Conservation (phyloP, 768 basidiomycete genomes). For the Candolleomyces aberdarensis region DNA sequence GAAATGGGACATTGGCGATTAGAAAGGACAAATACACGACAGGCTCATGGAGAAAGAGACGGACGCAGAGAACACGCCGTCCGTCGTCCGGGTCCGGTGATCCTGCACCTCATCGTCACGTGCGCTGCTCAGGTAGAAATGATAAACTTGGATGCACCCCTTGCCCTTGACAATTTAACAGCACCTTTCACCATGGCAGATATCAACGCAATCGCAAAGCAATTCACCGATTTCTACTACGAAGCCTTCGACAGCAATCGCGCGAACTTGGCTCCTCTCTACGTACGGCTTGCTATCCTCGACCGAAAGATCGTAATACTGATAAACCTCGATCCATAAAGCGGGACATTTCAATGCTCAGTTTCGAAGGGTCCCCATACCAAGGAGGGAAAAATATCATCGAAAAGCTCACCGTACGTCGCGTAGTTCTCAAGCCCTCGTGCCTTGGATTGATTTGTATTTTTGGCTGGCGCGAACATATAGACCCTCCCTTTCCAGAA, state of each 20-base stretch:
- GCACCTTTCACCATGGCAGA: constrained; percentile 45
- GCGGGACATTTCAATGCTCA: constrained; percentile 82
- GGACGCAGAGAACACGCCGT: too few species aligned
- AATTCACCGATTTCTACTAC: constrained; percentile 87
- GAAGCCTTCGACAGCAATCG: constrained; percentile 68
- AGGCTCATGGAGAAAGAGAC: not conserved
- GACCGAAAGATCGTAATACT: not conserved
- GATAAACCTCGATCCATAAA: constrained; percentile 27
- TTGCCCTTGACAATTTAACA: not conserved
- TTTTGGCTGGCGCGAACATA: too few species aligned
- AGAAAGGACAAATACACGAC: not conserved
- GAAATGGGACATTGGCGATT: constrained; percentile 36
- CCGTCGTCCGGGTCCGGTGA: too few species aligned
- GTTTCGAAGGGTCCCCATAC: constrained; percentile 66
- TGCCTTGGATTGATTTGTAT: too few species aligned
- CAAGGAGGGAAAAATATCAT: constrained; percentile 59
- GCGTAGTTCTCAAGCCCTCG: not conserved
- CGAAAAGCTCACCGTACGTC: constrained; percentile 69
- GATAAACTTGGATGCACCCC: too few species aligned
- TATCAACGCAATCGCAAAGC: constrained; percentile 67
- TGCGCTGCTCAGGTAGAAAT: not conserved
- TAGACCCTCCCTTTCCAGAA: constrained; percentile 78
- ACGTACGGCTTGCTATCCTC: constrained; percentile 49
- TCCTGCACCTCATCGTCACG: not conserved
- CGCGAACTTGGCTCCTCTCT: constrained; percentile 54